These are phyloP conservation scores for Leccinum incarnatum DNA, from an alignment of 768 basidiomycete species.

Conservation along the genomic window DNA sequence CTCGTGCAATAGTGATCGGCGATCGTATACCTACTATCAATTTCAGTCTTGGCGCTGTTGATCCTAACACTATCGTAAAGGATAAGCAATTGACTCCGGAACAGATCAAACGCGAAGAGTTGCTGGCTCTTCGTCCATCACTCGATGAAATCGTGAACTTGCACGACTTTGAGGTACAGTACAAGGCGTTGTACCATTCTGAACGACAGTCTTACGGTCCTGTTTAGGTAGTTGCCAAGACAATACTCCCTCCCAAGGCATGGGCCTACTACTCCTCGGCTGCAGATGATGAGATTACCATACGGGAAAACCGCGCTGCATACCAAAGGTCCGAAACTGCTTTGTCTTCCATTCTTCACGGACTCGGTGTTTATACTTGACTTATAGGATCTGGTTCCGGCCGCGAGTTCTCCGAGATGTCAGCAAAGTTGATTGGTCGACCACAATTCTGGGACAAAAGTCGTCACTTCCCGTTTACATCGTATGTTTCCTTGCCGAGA, in stretches of 20 bases:
- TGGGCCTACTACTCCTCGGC: slow-evolving; percentile 96
- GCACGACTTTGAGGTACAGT: slow-evolving; percentile 89
- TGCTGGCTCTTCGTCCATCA: slow-evolving; percentile 60
- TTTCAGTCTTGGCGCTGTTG: slow-evolving; percentile 64
- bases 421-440: slow-evolving; percentile 76
- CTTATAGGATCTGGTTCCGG: slow-evolving; percentile 78
- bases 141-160: slow-evolving; percentile 79
- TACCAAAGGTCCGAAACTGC: slow-evolving; percentile 64
- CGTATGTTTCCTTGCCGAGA: slow-evolving; percentile 39
- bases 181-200: slow-evolving; percentile 3
- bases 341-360: not conserved
- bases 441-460: slow-evolving; percentile 73
- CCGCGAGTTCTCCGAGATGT: slow-evolving; percentile 83
- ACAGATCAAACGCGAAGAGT: slow-evolving; percentile 63
- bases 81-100: slow-evolving; percentile 61
- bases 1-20: not conserved
- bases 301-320: slow-evolving; percentile 82
- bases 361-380: not conserved
- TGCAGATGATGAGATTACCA: slow-evolving; percentile 88
- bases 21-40: not conserved
- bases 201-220: not conserved
- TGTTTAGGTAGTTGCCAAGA: slow-evolving; percentile 69
- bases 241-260: slow-evolving; percentile 75
- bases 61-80: slow-evolving; percentile 60
- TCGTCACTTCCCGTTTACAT: slow-evolving; percentile 77